Evolutionary conservation across 2,329 filamentous ascomycete genomes (phyloP).

Genomic region (Exserohilum rostratum): DNA sequence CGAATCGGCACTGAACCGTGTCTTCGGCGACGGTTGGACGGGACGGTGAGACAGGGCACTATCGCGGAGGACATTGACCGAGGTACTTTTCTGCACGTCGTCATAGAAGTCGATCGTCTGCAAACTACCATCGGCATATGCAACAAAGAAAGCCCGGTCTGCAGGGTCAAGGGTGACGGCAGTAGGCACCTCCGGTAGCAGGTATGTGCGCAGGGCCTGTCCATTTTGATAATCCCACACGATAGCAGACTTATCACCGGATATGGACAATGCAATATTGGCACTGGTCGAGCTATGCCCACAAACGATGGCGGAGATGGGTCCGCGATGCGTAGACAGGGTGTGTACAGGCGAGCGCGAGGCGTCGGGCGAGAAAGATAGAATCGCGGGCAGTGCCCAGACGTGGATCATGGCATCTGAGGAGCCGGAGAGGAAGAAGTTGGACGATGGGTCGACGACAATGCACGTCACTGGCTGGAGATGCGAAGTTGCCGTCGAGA

Average conservation of each 20-base stretch:
- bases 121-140: conserved; percentile 79
- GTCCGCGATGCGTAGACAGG: conserved; percentile 77
- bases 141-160: conserved; percentile 80
- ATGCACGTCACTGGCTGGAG: conserved; percentile 81
- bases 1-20: conserved; percentile 59
- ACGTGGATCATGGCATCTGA: conserved; percentile 90
- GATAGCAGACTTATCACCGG: conserved; percentile 85
- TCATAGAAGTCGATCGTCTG: conserved; percentile 79
- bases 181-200: conserved; percentile 75
- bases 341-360: conserved; percentile 74
- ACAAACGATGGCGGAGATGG: conserved; percentile 67
- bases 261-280: conserved; percentile 83
- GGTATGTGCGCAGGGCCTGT: conserved; percentile 76
- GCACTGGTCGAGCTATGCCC: conserved; percentile 74
- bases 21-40: conserved; percentile 49
- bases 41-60: conserved; percentile 62
- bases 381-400: conserved; percentile 80
- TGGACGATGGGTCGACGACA: conserved; percentile 70
- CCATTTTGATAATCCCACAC: conserved; percentile 91
- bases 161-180: conserved; percentile 80
- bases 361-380: conserved; percentile 63
- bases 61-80: conserved; percentile 54
- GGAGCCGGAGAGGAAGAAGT: conserved; percentile 77
- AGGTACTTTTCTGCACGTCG: conserved; percentile 51
- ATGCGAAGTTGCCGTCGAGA: conserved; percentile 78